These are phyloP conservation scores for Pholiota adiposa DNA, from an alignment of 1,284 basidiomycete species.

Conservation along the genomic window DNA sequence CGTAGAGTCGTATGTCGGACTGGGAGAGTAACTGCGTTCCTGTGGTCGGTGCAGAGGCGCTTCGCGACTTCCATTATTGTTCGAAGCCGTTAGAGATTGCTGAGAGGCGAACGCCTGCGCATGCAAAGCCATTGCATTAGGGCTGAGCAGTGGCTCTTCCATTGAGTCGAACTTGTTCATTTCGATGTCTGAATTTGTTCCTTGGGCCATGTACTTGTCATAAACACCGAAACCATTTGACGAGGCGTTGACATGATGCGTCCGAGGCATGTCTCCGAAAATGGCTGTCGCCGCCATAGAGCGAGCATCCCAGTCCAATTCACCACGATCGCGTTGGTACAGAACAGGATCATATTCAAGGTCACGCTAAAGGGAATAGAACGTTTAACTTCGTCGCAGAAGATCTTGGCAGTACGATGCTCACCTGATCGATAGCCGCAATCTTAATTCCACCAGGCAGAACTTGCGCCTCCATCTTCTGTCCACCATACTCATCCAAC, in stretches of 20 bases:
- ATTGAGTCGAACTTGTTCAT: slow-evolving; percentile 56
- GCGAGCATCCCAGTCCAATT: slow-evolving; percentile 78
- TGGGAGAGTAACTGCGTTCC: slow-evolving; percentile 38
- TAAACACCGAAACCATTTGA: slow-evolving; percentile 42
- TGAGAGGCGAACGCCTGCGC: slow-evolving; percentile 37
- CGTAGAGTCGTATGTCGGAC: slow-evolving; percentile 30
- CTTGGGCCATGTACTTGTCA: slow-evolving; percentile 56
- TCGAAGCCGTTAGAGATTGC: slow-evolving; percentile 38
- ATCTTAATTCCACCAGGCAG: slow-evolving; percentile 78
- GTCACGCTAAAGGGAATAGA: slow-evolving; percentile 49
- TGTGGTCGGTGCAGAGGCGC: slow-evolving; percentile 56
- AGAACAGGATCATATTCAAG: slow-evolving; percentile 77
- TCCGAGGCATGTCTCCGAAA: slow-evolving; percentile 47
- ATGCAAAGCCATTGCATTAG: slow-evolving; percentile 31
- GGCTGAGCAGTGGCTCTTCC: slow-evolving; percentile 59
- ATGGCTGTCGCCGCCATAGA: slow-evolving; percentile 67
- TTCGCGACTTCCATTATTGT: slow-evolving; percentile 38
- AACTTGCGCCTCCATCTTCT: slow-evolving; percentile 71
- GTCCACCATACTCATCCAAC: slow-evolving; percentile 75
- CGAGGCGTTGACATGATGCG: slow-evolving; percentile 42
- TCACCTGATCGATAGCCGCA: slow-evolving; percentile 74
- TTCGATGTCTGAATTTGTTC: slow-evolving; percentile 51
- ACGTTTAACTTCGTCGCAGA: background rate
- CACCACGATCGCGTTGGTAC: slow-evolving; percentile 78
- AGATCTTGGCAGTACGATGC: slow-evolving; percentile 15